Base-by-base conservation (phyloP, 371 early-diverging fungal genomes). In the Mucor indicus region DNA sequence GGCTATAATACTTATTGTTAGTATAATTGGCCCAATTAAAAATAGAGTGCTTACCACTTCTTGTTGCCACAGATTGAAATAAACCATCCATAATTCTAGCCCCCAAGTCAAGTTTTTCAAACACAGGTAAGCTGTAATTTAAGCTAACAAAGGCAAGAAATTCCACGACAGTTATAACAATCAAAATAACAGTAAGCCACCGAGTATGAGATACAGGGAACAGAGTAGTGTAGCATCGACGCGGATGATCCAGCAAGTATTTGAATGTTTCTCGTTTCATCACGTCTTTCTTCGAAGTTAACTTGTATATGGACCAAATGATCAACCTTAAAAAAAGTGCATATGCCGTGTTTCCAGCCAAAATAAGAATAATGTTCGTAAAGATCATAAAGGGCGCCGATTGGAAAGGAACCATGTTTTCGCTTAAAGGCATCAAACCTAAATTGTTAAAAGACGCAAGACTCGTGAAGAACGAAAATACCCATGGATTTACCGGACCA, bases 311-410 rank as follows among this genome's bases (percentile, higher is more conserved):
- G 3, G 36, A 16, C 71, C 71, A 68, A 0, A 74, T 63, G 27
- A 63, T 49, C 3, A 62, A 48, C 16, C 75, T 54, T 17, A 74
- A 38, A 8, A 64, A 17, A 23, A 70, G 48, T 0, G 75, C 66
- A 58, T 62, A 74, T 3, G 67, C 75, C 4, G 75, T 74, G 36
- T 74, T 69, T 17, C 75, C 75, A 17, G 51, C 55, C 10, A 74
- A 23, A 36, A 74, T 58, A n/a, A 74, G 49, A 17, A 68, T 42
- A 22, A 56, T 57, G 8, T 22, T 16, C 3, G 63, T 10, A 10
- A 68, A 38, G 7, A 74, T 44, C 15, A 61, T 54, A 7, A 46
- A 32, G 19, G 68, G 66, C 4, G 60, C 36, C 6, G 64, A 55
- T 30, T 59, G 63, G 46, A 74, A 74, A 1, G 75, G 71, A 7